A percentile compares a stretch with the other conserved stretches of the same genome.
phyloP scores from a whole-genome alignment of 2,329 filamentous ascomycete species.

The Talaromyces marneffei region DNA sequence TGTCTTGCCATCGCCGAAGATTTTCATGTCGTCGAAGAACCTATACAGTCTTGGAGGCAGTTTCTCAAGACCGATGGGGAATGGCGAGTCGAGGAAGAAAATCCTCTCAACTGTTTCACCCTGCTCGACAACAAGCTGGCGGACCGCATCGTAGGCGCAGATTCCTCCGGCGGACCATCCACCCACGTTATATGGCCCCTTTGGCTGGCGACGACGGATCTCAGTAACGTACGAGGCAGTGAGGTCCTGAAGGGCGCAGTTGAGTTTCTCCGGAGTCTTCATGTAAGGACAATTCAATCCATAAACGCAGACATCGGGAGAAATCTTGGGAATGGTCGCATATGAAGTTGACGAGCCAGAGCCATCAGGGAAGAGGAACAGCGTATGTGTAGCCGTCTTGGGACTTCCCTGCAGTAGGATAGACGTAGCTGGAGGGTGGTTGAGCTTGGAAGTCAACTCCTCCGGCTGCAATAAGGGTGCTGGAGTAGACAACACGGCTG shows the following conservation, averaged over 20 bases:
- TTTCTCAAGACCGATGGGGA: constrained; percentile 62
- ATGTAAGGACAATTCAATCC: constrained; percentile 41
- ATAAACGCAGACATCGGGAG: constrained; percentile 39
- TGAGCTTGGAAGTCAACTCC: constrained; percentile 14
- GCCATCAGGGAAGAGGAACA: constrained; percentile 44
- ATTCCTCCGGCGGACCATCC: constrained; percentile 76
- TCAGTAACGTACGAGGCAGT: constrained; percentile 38
- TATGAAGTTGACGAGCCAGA: constrained; percentile 45
- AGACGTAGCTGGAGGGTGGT: constrained; percentile 37
- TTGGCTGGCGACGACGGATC: constrained; percentile 44
- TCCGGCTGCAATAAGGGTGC: constrained; percentile 22
- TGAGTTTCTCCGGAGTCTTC: constrained; percentile 35
- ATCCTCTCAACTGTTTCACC: constrained; percentile 56
- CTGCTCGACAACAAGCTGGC: constrained; percentile 51
- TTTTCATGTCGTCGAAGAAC: constrained; percentile 44
- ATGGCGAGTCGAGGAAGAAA: constrained; percentile 62
- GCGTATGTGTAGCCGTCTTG: constrained; percentile 36
- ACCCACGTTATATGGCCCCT: constrained; percentile 57
- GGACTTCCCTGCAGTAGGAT: constrained; percentile 41
- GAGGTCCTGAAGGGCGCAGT: constrained; percentile 32
- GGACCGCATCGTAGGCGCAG: constrained; percentile 62
- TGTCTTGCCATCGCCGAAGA: constrained; percentile 43
- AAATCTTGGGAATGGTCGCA: constrained; percentile 37
- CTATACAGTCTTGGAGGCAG: constrained; percentile 52
- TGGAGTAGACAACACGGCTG: constrained; percentile 14